A percentile compares a stretch with the other conserved stretches of the same genome.
These are phyloP conservation scores for Zea luxurians DNA, from an alignment of 176 grass and related monocot genomes.

Conservation along the genomic window DNA sequence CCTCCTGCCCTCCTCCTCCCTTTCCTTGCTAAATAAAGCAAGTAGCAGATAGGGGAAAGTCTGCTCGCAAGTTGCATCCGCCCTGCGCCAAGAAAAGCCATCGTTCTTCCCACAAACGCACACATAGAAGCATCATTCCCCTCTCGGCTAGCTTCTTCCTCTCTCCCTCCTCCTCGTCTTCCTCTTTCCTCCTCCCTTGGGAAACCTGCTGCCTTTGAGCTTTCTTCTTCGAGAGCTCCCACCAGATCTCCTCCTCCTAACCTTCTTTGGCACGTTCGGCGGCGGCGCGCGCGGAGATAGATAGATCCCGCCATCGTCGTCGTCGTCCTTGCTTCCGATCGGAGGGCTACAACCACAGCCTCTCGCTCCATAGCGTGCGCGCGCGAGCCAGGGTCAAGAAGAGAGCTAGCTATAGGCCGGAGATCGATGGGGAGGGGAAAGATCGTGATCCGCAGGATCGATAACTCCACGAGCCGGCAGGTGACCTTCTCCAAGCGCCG, in stretches of 20 bases:
- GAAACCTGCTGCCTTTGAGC: conserved; percentile 43
- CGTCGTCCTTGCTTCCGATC: not conserved
- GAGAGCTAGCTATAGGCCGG: no score
- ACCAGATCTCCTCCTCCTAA: conserved; percentile 36
- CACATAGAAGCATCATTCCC: not conserved
- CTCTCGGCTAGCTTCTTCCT: not conserved
- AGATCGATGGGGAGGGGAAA: conserved; percentile 80
- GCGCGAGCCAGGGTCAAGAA: not conserved
- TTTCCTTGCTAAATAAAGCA: conserved; percentile 63
- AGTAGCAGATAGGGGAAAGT: conserved; percentile 56
- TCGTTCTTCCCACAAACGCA: conserved; percentile 28
- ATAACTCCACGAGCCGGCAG: conserved; percentile 88
- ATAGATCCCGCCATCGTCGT: conserved; percentile 14
- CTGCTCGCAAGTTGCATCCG: conserved; percentile 42
- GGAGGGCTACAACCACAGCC: not conserved
- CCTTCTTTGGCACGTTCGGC: conserved; percentile 39
- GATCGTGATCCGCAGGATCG: conserved; percentile 90
- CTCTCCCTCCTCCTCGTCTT: conserved; percentile 20
- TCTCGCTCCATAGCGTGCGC: no score
- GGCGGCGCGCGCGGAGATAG: no score
- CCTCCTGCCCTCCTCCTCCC: conserved; percentile 10
- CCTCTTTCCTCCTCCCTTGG: conserved; percentile 34
- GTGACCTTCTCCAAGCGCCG: conserved; percentile 88
- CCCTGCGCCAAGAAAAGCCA: conserved; percentile 46
- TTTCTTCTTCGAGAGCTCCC: conserved; percentile 50